Evolutionary conservation across 2,329 filamentous ascomycete species (phyloP).

Genomic region (Harringtonia aguacate): DNA sequence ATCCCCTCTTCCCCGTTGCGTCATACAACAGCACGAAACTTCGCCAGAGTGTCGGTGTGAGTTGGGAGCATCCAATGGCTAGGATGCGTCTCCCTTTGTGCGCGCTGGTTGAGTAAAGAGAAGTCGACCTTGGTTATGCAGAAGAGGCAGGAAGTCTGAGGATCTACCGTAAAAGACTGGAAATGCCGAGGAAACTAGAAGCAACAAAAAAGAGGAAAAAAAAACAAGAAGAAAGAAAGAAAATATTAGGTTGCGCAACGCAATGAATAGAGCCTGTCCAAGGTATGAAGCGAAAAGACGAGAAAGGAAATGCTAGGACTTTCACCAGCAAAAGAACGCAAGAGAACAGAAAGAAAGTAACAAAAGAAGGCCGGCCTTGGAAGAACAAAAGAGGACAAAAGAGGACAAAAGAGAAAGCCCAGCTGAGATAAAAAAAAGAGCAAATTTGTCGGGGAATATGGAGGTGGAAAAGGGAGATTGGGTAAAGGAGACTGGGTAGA

Average conservation of each 20-base stretch:
- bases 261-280: too few relatives aligned
- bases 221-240: neutral
- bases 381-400: constrained; percentile 5
- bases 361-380: constrained; percentile 16
- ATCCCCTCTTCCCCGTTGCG: constrained; percentile 17
- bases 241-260: neutral
- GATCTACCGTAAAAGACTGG: neutral
- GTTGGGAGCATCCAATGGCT: constrained; percentile 9
- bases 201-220: neutral
- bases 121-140: neutral
- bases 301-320: neutral
- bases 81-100: neutral
- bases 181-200: neutral
- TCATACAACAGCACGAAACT: constrained; percentile 7
- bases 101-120: neutral
- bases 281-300: neutral
- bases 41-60: constrained; percentile 9
- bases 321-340: neutral
- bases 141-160: neutral
- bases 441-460: neutral
- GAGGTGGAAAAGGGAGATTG: neutral
- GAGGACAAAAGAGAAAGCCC: constrained; percentile 4
- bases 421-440: constrained; percentile 3
- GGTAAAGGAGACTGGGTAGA: neutral
- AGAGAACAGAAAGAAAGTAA: constrained; percentile 10